phyloP scores from a whole-genome alignment of 1,139 yeast species.

The Diutina pseudorugosa region DNA sequence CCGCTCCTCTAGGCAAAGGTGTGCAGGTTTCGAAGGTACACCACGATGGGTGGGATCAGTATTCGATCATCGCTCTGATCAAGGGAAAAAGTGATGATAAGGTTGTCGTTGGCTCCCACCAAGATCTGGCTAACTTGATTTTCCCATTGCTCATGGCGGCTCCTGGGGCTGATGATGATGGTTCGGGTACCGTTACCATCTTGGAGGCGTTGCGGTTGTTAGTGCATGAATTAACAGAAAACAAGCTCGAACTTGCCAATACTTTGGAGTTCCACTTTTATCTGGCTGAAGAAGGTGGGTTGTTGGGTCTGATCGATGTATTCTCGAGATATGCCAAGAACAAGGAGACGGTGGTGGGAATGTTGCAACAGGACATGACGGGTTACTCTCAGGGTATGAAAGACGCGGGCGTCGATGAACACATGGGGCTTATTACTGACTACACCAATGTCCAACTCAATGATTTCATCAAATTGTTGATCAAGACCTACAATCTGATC shows the following conservation, averaged over 20 bases:
- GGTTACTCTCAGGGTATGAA: slow-evolving; percentile 56
- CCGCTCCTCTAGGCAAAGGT: slow-evolving; percentile 15
- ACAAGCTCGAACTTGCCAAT: slow-evolving; percentile 44
- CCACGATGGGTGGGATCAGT: slow-evolving; percentile 34
- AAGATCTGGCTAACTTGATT: slow-evolving; percentile 69
- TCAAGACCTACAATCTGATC: slow-evolving; percentile 50
- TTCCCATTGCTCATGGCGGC: slow-evolving; percentile 63
- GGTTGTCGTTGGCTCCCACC: slow-evolving; percentile 81
- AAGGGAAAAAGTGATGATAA: slow-evolving; percentile 24
- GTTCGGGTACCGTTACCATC: slow-evolving; percentile 74
- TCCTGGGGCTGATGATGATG: slow-evolving; percentile 96
- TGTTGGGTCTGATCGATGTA: slow-evolving; percentile 76
- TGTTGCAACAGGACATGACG: slow-evolving; percentile 95
- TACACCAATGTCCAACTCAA: slow-evolving; percentile 51
- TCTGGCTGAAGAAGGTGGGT: slow-evolving; percentile 91
- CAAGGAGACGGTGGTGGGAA: slow-evolving; percentile 51
- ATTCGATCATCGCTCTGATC: slow-evolving; percentile 28
- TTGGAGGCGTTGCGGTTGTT: slow-evolving; percentile 65
- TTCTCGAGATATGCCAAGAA: slow-evolving; percentile 41
- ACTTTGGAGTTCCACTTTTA: slow-evolving; percentile 88
- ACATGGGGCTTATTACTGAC: slow-evolving; percentile 73
- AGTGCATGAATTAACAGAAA: slow-evolving; percentile 22
- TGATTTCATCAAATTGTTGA: slow-evolving; percentile 47
- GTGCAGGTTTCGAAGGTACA: slow-evolving; percentile 18
- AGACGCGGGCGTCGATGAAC: slow-evolving; percentile 49